A percentile compares a stretch with the other conserved stretches of the same genome.
Conservation (phyloP, 176 grass and related monocot genomes). For the Oryza meridionalis region DNA sequence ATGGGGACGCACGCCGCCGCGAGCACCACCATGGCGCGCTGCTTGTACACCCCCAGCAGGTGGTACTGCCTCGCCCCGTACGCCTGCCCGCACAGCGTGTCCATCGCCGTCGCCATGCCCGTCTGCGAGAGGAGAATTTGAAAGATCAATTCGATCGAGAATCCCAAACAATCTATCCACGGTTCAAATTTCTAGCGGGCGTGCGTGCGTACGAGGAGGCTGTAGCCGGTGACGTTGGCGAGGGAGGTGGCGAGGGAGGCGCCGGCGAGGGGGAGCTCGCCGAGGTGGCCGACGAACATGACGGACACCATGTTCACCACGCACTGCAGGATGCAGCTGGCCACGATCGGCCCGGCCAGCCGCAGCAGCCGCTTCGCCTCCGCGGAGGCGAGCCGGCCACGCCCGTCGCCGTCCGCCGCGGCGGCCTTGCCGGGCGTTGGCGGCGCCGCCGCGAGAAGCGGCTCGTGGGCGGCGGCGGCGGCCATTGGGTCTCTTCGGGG, state of each 20-base stretch:
- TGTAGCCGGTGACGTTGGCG: constrained; percentile 59
- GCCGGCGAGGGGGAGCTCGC: constrained; percentile 61
- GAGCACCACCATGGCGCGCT: constrained; percentile 44
- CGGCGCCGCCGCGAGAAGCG: constrained; percentile 15
- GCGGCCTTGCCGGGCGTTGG: neutral
- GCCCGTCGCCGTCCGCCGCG: neutral
- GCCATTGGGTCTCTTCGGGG: neutral
- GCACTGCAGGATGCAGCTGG: constrained; percentile 54
- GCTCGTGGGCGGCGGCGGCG: constrained; percentile 17
- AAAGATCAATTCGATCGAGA: neutral
- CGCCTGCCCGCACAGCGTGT: constrained; percentile 68
- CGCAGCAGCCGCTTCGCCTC: constrained; percentile 45
- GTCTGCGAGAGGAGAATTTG: neutral
- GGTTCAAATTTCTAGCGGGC: neutral
- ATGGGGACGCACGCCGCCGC: constrained; percentile 48
- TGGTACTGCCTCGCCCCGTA: constrained; percentile 55
- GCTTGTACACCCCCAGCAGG: constrained; percentile 42
- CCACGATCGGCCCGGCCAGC: constrained; percentile 54
- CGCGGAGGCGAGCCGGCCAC: neutral
- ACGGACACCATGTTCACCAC: constrained; percentile 53
- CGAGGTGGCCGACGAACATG: constrained; percentile 67
- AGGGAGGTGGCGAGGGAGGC: constrained; percentile 58
- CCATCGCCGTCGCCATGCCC: constrained; percentile 44
- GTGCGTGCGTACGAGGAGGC: constrained; percentile 43
- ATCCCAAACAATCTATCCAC: neutral